These are phyloP conservation scores for Trichoderma asperelloides DNA, from an alignment of 495 filamentous ascomycete species.

Conservation along the genomic window DNA sequence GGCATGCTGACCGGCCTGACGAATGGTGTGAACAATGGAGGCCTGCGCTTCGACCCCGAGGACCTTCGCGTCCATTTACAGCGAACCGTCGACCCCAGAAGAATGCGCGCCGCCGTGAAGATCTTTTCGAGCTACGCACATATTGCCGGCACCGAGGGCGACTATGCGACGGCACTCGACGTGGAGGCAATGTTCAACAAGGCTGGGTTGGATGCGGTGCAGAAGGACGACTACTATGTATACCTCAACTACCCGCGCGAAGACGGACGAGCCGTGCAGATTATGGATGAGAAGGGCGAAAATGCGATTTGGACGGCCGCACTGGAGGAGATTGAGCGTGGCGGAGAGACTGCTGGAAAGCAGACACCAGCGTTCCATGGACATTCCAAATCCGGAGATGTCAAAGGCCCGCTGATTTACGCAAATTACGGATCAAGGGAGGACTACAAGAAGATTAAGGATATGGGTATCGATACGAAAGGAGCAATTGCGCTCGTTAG, in stretches of 20 bases:
- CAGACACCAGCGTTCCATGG: conserved; percentile 78
- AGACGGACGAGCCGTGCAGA: conserved; percentile 69
- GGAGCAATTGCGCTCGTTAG: conserved; percentile 80
- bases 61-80: conserved; percentile 62
- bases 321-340: conserved; percentile 64
- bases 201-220: conserved; percentile 62
- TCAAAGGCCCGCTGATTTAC: conserved; percentile 87
- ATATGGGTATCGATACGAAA: conserved; percentile 60
- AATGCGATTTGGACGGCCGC: conserved; percentile 68
- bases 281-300: conserved; percentile 56
- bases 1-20: conserved; percentile 35
- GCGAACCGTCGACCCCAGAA: conserved; percentile 51
- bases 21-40: conserved; percentile 15
- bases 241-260: conserved; percentile 85
- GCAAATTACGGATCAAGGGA: conserved; percentile 82
- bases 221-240: conserved; percentile 68
- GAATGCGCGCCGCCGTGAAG: conserved; percentile 60
- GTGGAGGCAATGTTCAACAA: conserved; percentile 63
- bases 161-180: conserved; percentile 72
- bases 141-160: conserved; percentile 84
- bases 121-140: conserved; percentile 75
- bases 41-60: conserved; percentile 55
- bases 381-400: conserved; percentile 78
- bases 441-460: conserved; percentile 65
- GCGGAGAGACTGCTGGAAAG: conserved; percentile 41